Percentiles rank a stretch among this genome's conserved stretches.
Evolutionary conservation across 306 rosid genomes (phyloP).

Genomic region (Castanospermum australe): DNA sequence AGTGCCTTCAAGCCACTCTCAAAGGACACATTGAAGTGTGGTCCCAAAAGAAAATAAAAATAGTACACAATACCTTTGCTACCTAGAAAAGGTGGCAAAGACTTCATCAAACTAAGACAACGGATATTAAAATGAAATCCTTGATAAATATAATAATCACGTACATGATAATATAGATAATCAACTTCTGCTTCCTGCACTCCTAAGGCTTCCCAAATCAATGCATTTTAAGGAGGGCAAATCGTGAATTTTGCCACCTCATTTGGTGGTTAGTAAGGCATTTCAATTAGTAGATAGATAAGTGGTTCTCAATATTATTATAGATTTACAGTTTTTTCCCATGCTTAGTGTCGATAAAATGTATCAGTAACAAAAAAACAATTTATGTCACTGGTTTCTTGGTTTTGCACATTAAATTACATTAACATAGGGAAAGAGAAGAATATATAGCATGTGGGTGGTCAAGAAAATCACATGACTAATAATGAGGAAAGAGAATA

Average conservation of each 20-base stretch:
- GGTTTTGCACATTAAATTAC: conserved; percentile 25
- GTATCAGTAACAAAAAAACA: conserved; percentile 29
- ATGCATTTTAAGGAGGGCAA: conserved; percentile 7
- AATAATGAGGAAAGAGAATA: conserved; percentile 31
- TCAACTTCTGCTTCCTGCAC: conserved; percentile 29
- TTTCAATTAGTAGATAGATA: conserved; percentile 4
- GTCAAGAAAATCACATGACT: conserved; percentile 52
- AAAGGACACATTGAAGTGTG: conserved; percentile 50
- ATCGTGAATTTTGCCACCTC: conserved; percentile 29
- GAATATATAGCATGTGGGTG: conserved; percentile 56
- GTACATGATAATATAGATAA: conserved; percentile 54
- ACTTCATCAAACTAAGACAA: conserved; percentile 43
- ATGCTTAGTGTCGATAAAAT: conserved; percentile 16
- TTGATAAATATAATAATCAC: conserved; percentile 28
- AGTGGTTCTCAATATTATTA: conserved; percentile 1
- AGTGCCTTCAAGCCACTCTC: conserved; percentile 55
- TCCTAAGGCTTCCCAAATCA: conserved; percentile 32
- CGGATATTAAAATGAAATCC: conserved; percentile 39
- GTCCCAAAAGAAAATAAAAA: conserved; percentile 43
- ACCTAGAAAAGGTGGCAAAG: conserved; percentile 49
- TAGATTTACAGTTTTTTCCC: conserved; percentile 5
- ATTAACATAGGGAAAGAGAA: conserved; percentile 30
- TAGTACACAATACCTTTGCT: conserved; percentile 41
- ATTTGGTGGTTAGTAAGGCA: conserved; percentile 8
- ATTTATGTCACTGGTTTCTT: conserved; percentile 11